Evolutionary conservation across 352 stramenopile genomes (phyloP), one percentile per base, ranked within the genome.

Genomic region (Aphanomyces euteiches): DNA sequence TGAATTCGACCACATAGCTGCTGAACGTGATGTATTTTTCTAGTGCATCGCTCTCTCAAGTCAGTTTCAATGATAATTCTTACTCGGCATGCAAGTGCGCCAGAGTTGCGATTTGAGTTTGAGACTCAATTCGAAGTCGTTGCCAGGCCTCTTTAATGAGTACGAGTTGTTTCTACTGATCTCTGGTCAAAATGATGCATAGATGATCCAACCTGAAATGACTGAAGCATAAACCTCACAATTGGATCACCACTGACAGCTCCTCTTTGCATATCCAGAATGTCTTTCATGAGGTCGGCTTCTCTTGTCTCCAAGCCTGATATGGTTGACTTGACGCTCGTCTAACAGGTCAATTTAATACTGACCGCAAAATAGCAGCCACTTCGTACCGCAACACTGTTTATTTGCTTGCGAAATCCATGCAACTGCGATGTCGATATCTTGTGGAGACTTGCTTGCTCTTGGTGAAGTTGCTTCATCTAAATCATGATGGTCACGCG

Each of bases 121-220:
- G 4, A 3, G 57, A 10, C 10, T 66, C 37, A 15, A 12, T 13
- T n/a, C 38, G 34, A 10, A 66, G 40, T 28, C 53, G 21, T 15
- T 12, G 7, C 37, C 37, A 53, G 38, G 15, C 6, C 36, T 28
- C 15, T n/a, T 38, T 28, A 15, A 66, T 47, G 12, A 7, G 13
- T 7, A 28, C 4, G 15, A 66, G 57, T 34, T 66, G 13, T 47
- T 47, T 66, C 57, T 66, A 45, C 8, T 15, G 4, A 10, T 10
- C 6, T n/a, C 19, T 39, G 1, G 17, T 13, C 50, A 58, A 36
- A 58, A 58, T 12, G 50, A 37, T 10, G 15, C 19, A 8, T 58
- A 13, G 50, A 36, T 58, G 50, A 19, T 21, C 8, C 36, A 37
- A 70, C 64, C 4, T 70, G 64, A 54, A 70, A 61, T 8, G 47